Percentiles rank a stretch among this genome's conserved stretches.
Evolutionary conservation across 148 eudicot genomes (phyloP).

Genomic region (Dysphania ambrosioides): DNA sequence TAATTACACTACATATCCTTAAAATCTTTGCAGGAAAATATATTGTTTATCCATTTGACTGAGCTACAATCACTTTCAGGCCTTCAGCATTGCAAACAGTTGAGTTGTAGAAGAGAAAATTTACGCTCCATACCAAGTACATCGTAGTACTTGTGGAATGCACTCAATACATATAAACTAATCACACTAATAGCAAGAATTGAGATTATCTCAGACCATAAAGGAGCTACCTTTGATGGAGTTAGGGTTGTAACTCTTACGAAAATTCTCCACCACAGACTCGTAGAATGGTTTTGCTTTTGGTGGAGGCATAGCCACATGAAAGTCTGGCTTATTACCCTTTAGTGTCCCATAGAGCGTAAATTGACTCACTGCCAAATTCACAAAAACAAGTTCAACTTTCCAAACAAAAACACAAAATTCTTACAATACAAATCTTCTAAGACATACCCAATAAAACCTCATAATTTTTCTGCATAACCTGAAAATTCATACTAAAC

Average conservation of each 20-base stretch:
- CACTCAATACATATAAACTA: background rate
- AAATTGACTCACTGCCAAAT: slow-evolving; percentile 88
- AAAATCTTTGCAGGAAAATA: background rate
- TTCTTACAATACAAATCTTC: background rate
- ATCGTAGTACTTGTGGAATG: background rate
- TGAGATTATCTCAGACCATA: background rate
- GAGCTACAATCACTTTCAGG: no score
- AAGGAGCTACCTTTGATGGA: slow-evolving; percentile 58
- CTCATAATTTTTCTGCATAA: slow-evolving; percentile 72
- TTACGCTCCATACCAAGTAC: background rate
- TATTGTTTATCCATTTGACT: no score
- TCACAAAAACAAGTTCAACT: slow-evolving; percentile 11
- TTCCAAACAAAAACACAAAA: slow-evolving; percentile 5
- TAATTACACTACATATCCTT: background rate
- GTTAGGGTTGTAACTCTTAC: slow-evolving; percentile 55
- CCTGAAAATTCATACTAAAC: slow-evolving; percentile 46
- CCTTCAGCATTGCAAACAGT: no score
- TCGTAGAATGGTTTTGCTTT: slow-evolving; percentile 79
- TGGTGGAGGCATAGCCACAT: slow-evolving; percentile 95
- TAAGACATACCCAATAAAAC: slow-evolving; percentile 73
- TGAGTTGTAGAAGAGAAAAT: background rate
- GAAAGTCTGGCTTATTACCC: slow-evolving; percentile 99
- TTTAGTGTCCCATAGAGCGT: slow-evolving; percentile 88
- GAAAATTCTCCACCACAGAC: slow-evolving; percentile 72
- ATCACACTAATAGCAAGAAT: background rate